Conservation (phyloP, 768 basidiomycete species). For the Suillus ampliporus region DNA sequence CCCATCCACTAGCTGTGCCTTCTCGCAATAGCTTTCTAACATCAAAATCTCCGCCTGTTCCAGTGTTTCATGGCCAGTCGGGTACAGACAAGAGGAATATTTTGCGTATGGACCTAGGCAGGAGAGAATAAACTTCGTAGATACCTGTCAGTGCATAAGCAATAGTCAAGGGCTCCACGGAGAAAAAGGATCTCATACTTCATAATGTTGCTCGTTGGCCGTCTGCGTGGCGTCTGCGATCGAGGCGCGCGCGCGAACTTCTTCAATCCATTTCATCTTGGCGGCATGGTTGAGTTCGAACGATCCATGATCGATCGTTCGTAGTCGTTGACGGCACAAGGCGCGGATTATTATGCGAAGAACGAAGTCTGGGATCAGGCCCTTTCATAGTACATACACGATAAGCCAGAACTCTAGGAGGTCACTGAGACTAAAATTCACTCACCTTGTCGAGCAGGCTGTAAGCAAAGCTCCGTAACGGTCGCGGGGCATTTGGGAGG, state of each 20-base stretch:
- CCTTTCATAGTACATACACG: constrained; percentile 38
- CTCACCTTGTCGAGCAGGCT: constrained; percentile 39
- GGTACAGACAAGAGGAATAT: constrained; percentile 70
- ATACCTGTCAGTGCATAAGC: constrained; percentile 44
- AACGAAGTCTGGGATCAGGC: constrained; percentile 65
- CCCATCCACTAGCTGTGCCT: constrained; percentile 65
- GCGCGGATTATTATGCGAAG: constrained; percentile 52
- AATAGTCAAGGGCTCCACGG: not conserved
- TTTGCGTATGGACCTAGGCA: constrained; percentile 71
- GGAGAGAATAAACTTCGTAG: constrained; percentile 66
- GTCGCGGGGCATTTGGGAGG: not conserved
- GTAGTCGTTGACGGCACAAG: constrained; percentile 57
- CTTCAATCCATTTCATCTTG: constrained; percentile 72
- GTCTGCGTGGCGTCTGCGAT: constrained; percentile 70
- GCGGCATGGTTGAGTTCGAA: constrained; percentile 64
- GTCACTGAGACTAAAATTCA: not conserved
- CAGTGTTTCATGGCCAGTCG: constrained; percentile 61
- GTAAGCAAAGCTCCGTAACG: constrained; percentile 40
- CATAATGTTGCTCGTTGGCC: constrained; percentile 80
- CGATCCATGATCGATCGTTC: constrained; percentile 64
- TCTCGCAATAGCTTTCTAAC: constrained; percentile 69
- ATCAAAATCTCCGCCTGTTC: constrained; percentile 70
- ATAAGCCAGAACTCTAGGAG: not conserved
- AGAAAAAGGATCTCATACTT: constrained; percentile 45
- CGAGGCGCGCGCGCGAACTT: constrained; percentile 50